Base-by-base conservation (phyloP, 148 eudicot species). In the Cornus suecica region DNA sequence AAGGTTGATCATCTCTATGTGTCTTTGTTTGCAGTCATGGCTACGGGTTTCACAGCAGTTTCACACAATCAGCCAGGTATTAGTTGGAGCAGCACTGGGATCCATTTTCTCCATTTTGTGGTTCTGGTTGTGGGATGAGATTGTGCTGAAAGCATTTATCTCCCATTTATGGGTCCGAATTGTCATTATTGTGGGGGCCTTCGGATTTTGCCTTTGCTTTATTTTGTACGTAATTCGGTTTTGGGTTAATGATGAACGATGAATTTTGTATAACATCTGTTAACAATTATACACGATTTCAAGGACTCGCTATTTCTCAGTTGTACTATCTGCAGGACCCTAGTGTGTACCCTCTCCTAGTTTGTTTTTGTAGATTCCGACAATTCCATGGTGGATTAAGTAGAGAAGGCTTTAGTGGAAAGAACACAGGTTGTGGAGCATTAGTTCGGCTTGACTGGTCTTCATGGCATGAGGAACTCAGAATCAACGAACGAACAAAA, bases 21-120 rank as follows among this genome's bases (percentile, higher is more conserved):
- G 9, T 66, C 18, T 80, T 31, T 81, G 42, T 54, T 42, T 79
- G 86, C 91, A 95, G 99, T 84, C 99, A 71, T 95, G 97, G 97
- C 84, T 95, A 70, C 86, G 99, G 79, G 90, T 95, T 34, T 80
- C 91, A 0, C 97, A 89, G 31, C 77, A 77, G 23, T 78, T 84
- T 60, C 99, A 95, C 54, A 89, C 94, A 0, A 66, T 78, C 61
- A 84, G 87, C 86, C 99, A 92, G 86, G 93, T 95, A 66, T 77
- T 66, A 9, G 97, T 92, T 74, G 97, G 99, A 54, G 89, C 88
- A 28, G 29, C 80, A 25, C 10, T 95, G 37, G 99, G 99, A 41
- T 84, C 83, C 20, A 65, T 72, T 27, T 89, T 95, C 77, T 84
- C 86, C n/a, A 62, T 83, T 22, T 70, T 87, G 24, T 95, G 99